These are phyloP conservation scores for Ceratocystis huliohia DNA, from an alignment of 2,329 filamentous ascomycete species.

Conservation along the genomic window DNA sequence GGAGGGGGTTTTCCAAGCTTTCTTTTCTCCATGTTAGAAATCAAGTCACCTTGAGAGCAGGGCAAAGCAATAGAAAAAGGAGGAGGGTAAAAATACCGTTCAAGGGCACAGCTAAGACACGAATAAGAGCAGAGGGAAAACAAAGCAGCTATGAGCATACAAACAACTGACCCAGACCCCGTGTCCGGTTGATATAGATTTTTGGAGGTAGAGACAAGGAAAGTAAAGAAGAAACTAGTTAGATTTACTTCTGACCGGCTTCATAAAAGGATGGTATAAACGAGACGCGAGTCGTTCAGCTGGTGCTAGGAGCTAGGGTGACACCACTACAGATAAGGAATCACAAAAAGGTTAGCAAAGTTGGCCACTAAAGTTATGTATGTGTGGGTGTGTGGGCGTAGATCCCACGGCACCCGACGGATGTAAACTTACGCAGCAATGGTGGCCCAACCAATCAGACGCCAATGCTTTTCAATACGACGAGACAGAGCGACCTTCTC, in stretches of 20 bases:
- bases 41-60: not conserved
- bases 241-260: not conserved
- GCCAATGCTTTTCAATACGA: constrained; percentile 99
- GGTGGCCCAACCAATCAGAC: constrained; percentile 81
- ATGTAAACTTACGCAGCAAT: constrained; percentile 50
- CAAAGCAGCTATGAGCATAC: not conserved
- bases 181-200: not conserved
- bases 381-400: not conserved
- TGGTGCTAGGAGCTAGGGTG: constrained; percentile 40
- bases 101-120: constrained; percentile 1
- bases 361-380: constrained; percentile 12
- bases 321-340: constrained; percentile 34
- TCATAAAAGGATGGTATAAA: not conserved
- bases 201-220: not conserved
- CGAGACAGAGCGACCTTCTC: constrained; percentile 95
- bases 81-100: constrained; percentile 4
- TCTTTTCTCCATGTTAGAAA: not conserved
- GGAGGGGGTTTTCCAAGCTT: not conserved
- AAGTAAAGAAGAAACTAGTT: not conserved
- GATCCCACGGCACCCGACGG: not conserved
- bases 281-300: constrained; percentile 27
- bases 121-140: not conserved
- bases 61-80: not conserved
- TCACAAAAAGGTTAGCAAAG: constrained; percentile 23
- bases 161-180: constrained; percentile 1